Conservation (phyloP, 2,329 filamentous ascomycete genomes). For the Trichophyton mentagrophytes region DNA sequence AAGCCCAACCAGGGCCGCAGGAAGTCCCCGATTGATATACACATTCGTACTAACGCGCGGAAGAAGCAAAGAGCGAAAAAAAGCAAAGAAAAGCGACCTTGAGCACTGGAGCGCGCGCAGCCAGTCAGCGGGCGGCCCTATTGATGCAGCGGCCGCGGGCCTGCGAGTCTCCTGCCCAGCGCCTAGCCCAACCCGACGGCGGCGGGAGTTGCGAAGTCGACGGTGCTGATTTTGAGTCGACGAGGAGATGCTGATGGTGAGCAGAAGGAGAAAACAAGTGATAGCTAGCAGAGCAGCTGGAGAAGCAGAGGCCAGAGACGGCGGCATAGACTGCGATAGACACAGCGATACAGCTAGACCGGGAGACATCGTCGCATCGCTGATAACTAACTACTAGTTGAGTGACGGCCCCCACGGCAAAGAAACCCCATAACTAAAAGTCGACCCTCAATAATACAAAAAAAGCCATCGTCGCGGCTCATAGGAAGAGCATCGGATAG, state of each 20-base stretch:
- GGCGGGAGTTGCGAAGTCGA: background rate
- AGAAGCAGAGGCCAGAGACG: too few relatives aligned
- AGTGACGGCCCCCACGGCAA: background rate
- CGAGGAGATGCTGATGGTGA: too few relatives aligned
- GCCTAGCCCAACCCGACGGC: background rate
- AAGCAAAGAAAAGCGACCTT: background rate
- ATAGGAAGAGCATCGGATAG: too few relatives aligned
- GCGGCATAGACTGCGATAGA: too few relatives aligned
- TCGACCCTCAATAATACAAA: background rate
- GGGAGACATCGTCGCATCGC: background rate
- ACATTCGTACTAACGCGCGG: constrained; percentile 3
- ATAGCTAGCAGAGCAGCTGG: too few relatives aligned
- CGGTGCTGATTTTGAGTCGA: too few relatives aligned
- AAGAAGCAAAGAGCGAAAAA: background rate
- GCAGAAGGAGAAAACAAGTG: too few relatives aligned
- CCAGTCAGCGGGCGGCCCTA: background rate
- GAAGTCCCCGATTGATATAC: constrained; percentile 4
- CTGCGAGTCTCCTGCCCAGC: background rate
- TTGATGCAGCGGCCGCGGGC: background rate
- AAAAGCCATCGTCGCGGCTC: background rate
- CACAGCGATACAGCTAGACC: too few relatives aligned
- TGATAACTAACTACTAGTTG: background rate
- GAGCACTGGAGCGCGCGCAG: background rate
- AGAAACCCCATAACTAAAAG: background rate
- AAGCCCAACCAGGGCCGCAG: background rate